Evolutionary conservation across 2,329 filamentous ascomycete genomes (phyloP).

Genomic region (Sporothrix schenckii): DNA sequence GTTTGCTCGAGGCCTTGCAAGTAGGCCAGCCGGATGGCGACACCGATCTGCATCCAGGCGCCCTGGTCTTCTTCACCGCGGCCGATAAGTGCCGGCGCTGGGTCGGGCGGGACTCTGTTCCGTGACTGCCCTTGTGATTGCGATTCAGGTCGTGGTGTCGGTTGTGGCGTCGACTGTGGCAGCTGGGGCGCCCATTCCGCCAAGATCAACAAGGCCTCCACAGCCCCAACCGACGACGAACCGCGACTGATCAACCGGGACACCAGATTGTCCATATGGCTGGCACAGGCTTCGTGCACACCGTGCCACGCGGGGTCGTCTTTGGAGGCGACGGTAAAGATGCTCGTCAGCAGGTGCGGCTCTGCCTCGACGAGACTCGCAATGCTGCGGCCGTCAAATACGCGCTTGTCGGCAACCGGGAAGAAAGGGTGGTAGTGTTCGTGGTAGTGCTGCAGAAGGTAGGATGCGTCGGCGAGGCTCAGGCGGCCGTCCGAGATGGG

Average conservation of each 20-base stretch:
- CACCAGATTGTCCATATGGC: slow-evolving; percentile 70
- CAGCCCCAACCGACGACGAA: slow-evolving; percentile 69
- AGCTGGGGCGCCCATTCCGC: slow-evolving; percentile 75
- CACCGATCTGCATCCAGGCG: slow-evolving; percentile 76
- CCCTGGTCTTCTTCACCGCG: slow-evolving; percentile 74
- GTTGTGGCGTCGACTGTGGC: slow-evolving; percentile 57
- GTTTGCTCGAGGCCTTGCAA: slow-evolving; percentile 71
- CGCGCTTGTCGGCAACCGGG: slow-evolving; percentile 64
- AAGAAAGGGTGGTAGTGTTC: slow-evolving; percentile 71
- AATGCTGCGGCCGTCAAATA: slow-evolving; percentile 58
- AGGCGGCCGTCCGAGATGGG: slow-evolving; percentile 44
- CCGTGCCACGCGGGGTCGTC: slow-evolving; percentile 66
- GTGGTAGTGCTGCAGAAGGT: slow-evolving; percentile 52
- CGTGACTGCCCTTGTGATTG: not conserved
- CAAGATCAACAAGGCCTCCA: slow-evolving; percentile 69
- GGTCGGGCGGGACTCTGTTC: not conserved
- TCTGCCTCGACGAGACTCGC: slow-evolving; percentile 60
- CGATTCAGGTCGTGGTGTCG: not conserved
- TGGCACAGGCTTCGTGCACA: slow-evolving; percentile 67
- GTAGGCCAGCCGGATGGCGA: slow-evolving; percentile 69
- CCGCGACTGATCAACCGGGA: slow-evolving; percentile 68
- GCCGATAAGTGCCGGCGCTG: slow-evolving; percentile 51
- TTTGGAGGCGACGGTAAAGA: slow-evolving; percentile 71
- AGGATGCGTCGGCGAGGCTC: slow-evolving; percentile 38
- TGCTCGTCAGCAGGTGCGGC: slow-evolving; percentile 68